phyloP scores from a whole-genome alignment of 345 rosid species.

The Streptanthus diversifolius region DNA sequence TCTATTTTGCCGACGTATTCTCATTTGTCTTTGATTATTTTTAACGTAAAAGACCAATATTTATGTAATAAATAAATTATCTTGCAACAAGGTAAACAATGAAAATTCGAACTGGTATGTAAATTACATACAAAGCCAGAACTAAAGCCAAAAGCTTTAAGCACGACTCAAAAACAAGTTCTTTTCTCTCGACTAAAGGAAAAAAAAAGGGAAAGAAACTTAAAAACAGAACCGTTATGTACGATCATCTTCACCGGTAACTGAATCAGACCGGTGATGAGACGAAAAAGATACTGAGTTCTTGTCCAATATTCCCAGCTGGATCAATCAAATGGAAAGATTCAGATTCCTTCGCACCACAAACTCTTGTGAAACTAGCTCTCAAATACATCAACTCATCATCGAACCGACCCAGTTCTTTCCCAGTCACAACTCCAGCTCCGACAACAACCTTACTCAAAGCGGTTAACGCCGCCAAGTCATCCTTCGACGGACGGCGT shows the following conservation, averaged over 20 bases:
- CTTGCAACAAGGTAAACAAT: constrained; percentile 2
- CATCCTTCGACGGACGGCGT: constrained; percentile 44
- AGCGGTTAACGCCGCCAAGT: constrained; percentile 43
- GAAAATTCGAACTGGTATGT: constrained; percentile 9
- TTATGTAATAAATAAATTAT: not conserved
- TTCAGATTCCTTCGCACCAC: constrained; percentile 48
- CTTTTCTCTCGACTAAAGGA: not conserved
- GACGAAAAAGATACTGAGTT: constrained; percentile 63
- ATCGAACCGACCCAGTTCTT: constrained; percentile 36
- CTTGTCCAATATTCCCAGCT: constrained; percentile 63
- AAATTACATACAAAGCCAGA: constrained; percentile 27
- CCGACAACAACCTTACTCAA: constrained; percentile 54
- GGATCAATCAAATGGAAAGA: constrained; percentile 78
- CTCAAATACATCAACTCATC: constrained; percentile 64
- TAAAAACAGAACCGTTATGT: constrained; percentile 10
- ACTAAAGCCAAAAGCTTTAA: constrained; percentile 21
- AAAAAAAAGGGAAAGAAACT: not conserved
- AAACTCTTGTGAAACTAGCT: constrained; percentile 52
- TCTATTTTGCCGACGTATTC: not conserved
- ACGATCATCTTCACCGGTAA: not conserved
- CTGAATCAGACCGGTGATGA: constrained; percentile 31
- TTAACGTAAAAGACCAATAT: not conserved
- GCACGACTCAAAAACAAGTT: constrained; percentile 25
- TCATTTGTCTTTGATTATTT: not conserved
- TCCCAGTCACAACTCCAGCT: constrained; percentile 52